Evolutionary conservation across 2,329 filamentous ascomycete genomes (phyloP).

Genomic region (Alternaria ethzedia): DNA sequence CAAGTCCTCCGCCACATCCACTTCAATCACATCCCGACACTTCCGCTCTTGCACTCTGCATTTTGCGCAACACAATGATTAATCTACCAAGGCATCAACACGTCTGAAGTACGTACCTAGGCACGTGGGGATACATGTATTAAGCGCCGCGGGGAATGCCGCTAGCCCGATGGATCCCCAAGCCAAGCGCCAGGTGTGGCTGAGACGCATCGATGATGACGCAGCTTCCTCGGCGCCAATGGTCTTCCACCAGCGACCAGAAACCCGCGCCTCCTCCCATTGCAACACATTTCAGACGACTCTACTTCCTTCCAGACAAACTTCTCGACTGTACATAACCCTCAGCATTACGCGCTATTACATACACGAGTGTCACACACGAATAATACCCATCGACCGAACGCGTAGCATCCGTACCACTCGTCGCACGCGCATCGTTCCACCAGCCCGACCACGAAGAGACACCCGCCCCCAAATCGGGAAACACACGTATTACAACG

Average conservation of each 20-base stretch:
- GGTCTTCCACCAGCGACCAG: neutral
- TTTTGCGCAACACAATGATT: too few relatives aligned
- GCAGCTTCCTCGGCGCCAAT: slow-evolving; percentile 16
- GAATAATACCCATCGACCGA: neutral
- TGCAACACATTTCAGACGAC: neutral
- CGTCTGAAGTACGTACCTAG: neutral
- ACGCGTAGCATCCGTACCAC: neutral
- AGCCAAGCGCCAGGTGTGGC: neutral
- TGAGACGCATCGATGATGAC: slow-evolving; percentile 10
- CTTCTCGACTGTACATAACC: neutral
- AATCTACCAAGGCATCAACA: neutral
- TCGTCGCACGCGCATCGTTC: neutral
- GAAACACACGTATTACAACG: neutral
- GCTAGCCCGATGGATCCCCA: too few relatives aligned
- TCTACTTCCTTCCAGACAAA: neutral
- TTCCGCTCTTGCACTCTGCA: too few relatives aligned
- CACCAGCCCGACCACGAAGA: neutral
- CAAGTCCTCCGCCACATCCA: neutral
- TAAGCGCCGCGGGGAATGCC: too few relatives aligned
- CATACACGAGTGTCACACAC: neutral
- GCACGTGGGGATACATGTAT: neutral
- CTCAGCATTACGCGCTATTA: neutral
- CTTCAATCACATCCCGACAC: neutral
- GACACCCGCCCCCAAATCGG: neutral
- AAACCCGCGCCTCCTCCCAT: neutral